Conservation (phyloP, 2,329 filamentous ascomycete species). For the Botryotinia calthae region DNA sequence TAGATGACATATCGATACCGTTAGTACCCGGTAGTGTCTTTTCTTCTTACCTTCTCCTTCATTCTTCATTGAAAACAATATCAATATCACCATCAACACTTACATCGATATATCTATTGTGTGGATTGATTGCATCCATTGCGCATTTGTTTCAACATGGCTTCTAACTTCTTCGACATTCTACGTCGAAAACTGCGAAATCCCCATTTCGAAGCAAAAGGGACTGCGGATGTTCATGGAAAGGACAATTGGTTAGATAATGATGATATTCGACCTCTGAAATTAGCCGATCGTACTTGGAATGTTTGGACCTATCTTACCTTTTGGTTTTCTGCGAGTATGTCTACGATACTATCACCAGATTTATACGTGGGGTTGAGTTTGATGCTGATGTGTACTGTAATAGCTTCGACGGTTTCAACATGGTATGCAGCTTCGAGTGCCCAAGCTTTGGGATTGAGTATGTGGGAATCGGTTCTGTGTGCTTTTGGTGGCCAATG, state of each 20-base stretch:
- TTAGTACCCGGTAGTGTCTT: not conserved
- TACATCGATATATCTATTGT: not conserved
- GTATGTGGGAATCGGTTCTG: slow-evolving; percentile 49
- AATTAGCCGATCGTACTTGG: slow-evolving; percentile 44
- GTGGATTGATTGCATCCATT: not conserved
- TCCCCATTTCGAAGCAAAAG: slow-evolving; percentile 25
- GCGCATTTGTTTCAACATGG: not conserved
- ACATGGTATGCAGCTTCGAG: slow-evolving; percentile 43
- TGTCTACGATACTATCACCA: not conserved
- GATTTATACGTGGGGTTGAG: too few species aligned
- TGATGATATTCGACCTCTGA: slow-evolving; percentile 44
- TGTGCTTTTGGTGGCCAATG: slow-evolving; percentile 44
- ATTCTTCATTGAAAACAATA: not conserved
- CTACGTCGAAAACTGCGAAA: slow-evolving; percentile 14
- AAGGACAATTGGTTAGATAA: slow-evolving; percentile 42
- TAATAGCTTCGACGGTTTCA: slow-evolving; percentile 40
- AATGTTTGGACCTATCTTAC: slow-evolving; percentile 42
- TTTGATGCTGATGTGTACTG: not conserved
- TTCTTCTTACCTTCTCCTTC: not conserved
- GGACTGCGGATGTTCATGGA: slow-evolving; percentile 33
- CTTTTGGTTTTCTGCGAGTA: slow-evolving; percentile 21
- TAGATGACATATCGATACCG: not conserved
- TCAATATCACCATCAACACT: not conserved
- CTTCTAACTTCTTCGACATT: not conserved
- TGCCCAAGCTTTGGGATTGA: slow-evolving; percentile 45